phyloP scores from a whole-genome alignment of 768 basidiomycete species.

The Porpolomopsis calyptriformis region DNA sequence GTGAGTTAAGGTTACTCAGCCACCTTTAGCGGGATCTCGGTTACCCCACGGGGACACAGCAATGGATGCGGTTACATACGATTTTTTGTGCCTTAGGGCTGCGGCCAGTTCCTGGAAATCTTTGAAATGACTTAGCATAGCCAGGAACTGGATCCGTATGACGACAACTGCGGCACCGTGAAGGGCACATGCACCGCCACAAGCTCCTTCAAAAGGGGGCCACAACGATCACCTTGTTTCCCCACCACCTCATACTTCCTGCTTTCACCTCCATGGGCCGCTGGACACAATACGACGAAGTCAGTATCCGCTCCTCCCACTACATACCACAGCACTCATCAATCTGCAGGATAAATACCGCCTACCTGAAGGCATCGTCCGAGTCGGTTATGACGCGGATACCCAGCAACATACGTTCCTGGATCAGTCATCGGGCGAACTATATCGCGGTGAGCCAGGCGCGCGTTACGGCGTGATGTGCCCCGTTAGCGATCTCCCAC shows the following conservation, averaged over 20 bases:
- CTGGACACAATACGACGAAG: not conserved
- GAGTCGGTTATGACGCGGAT: constrained; percentile 71
- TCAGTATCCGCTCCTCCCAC: not conserved
- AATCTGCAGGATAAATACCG: constrained; percentile 34
- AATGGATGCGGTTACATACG: not conserved
- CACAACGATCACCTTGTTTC: too few species aligned
- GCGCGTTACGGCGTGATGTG: not conserved
- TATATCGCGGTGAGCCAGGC: not conserved
- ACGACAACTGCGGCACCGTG: too few species aligned
- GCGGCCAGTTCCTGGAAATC: not conserved
- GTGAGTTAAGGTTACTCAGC: too few species aligned
- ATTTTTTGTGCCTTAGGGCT: not conserved
- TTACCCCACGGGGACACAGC: too few species aligned
- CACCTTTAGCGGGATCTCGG: too few species aligned
- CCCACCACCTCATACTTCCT: not conserved
- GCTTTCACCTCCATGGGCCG: not conserved
- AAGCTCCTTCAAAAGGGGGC: not conserved
- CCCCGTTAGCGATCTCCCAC: not conserved
- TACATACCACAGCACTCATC: not conserved
- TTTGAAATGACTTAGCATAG: not conserved
- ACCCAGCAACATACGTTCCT: constrained; percentile 44
- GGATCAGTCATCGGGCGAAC: not conserved
- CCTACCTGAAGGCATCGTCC: constrained; percentile 45
- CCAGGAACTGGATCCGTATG: too few species aligned
- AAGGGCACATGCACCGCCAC: not conserved